A percentile compares a stretch with the other conserved stretches of the same genome.
Evolutionary conservation across 495 filamentous ascomycete genomes (phyloP).

Genomic region (Immersiella caudata): DNA sequence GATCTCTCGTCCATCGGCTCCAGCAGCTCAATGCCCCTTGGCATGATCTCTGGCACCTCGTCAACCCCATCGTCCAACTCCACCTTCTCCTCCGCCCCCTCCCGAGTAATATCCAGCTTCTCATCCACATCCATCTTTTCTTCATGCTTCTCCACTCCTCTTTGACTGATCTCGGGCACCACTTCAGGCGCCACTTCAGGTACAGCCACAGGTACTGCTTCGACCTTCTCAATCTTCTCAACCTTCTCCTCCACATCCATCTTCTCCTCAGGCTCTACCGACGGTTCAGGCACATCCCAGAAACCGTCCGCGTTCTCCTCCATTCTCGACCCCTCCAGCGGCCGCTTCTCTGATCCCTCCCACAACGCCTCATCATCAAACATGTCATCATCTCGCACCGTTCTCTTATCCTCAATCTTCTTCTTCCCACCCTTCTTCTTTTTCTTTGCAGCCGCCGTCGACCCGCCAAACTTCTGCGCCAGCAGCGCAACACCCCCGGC

Average conservation of each 20-base stretch:
- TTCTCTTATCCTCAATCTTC: conserved; percentile 34
- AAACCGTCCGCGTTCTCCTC: conserved; percentile 23
- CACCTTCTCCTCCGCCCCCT: not conserved
- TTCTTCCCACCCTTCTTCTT: conserved; percentile 13
- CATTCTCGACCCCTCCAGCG: conserved; percentile 26
- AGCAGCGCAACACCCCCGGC: conserved; percentile 33
- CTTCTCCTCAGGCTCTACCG: not conserved
- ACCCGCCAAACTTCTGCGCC: conserved; percentile 35
- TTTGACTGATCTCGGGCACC: not conserved
- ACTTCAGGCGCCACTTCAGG: not conserved
- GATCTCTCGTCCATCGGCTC: conserved; percentile 12
- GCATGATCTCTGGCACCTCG: not conserved
- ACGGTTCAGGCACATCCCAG: conserved; percentile 22
- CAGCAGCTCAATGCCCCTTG: not conserved
- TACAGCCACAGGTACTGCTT: too few relatives aligned
- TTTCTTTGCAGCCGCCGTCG: conserved; percentile 18
- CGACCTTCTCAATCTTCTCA: too few relatives aligned
- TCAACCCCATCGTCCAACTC: not conserved
- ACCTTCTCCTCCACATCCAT: not conserved
- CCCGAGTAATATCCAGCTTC: not conserved
- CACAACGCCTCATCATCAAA: conserved; percentile 51
- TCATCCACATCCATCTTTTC: not conserved
- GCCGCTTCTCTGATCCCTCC: conserved; percentile 58
- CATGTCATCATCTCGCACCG: conserved; percentile 43
- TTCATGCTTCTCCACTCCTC: not conserved